Base-by-base conservation (phyloP, 495 filamentous ascomycete genomes). In the Penicillium nucicola region DNA sequence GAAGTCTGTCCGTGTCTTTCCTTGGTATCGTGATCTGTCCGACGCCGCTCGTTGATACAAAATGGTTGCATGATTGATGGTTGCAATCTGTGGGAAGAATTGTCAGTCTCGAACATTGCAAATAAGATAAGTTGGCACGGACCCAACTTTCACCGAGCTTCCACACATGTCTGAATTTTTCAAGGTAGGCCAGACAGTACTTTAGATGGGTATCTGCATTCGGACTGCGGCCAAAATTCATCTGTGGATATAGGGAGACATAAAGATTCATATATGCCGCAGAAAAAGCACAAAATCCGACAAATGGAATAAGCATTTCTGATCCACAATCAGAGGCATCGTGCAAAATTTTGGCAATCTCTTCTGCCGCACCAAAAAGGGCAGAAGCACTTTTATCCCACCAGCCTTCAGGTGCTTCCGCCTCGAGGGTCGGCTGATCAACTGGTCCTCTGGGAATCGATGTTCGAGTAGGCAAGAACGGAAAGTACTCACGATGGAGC, bases 241-340 rank as follows among this genome's bases (percentile, higher is more conserved):
- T 63, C 23, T 59, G 48, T 14, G 60, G 60, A 42, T 60, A 63
- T 14, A 42, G 22, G 20, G 33, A 53, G 18, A 57, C 42, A 31
- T 63, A 63, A 5, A 63, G 37, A 17, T 63, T 63, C 56, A 60
- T 63, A 13, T 56, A 57, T 22, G 60, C 56, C 4, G 60, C 60
- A 17, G 60, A 63, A 23, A 63, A 63, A 4, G 56, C 56, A 48
- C 60, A 60, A n/a, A 63, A 63, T 17, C 56, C 60, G 10, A 59
- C 56, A 42, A 63, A 63, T 12, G 60, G 60, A 2, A 56, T 60
- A 7, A 50, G 14, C 4, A 63, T 25, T 14, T 48, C 49, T 3
- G 46, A 40, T 11, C 56, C 60, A 23, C 53, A 58, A 12, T 51
- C 56, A 15, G 46, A 50, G 13, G 57, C 42, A n/a, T 60, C 60